phyloP scores from a whole-genome alignment of 306 rosid species.

The Medicago lupulina region DNA sequence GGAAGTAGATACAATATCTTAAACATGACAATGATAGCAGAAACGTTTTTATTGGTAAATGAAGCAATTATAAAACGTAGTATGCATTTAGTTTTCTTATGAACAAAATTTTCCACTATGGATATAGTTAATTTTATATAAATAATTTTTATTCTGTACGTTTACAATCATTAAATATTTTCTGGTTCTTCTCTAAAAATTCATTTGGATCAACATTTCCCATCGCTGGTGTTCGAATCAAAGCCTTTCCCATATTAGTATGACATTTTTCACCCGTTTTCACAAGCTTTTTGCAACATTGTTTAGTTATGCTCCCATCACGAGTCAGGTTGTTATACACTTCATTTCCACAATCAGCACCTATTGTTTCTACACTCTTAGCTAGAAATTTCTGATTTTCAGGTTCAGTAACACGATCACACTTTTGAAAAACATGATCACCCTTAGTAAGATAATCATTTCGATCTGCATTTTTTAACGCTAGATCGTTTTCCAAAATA shows the following conservation, averaged over 20 bases:
- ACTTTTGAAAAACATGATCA: constrained; percentile 1
- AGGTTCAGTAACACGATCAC: constrained; percentile 23
- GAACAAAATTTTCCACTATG: neutral
- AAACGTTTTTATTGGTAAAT: neutral
- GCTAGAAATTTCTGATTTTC: neutral
- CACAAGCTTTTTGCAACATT: constrained; percentile 33
- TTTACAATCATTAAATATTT: neutral
- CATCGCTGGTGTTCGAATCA: constrained; percentile 27
- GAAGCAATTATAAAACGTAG: neutral
- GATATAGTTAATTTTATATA: neutral
- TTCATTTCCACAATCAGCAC: constrained; percentile 6
- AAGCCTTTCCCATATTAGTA: neutral
- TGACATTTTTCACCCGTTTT: constrained; percentile 19
- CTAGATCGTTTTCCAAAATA: neutral
- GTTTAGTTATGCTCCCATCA: neutral
- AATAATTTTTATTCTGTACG: neutral
- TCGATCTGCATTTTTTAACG: neutral
- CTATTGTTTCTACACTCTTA: constrained; percentile 2
- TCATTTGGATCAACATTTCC: constrained; percentile 2
- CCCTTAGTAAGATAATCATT: neutral
- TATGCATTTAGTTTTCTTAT: neutral
- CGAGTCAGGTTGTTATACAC: neutral
- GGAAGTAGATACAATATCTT: neutral
- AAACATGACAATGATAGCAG: neutral
- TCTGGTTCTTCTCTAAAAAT: neutral